Percentiles rank a stretch among this genome's conserved stretches.
phyloP scores from a whole-genome alignment of 805 yeast species.

The Barnettozyma salicaria region DNA sequence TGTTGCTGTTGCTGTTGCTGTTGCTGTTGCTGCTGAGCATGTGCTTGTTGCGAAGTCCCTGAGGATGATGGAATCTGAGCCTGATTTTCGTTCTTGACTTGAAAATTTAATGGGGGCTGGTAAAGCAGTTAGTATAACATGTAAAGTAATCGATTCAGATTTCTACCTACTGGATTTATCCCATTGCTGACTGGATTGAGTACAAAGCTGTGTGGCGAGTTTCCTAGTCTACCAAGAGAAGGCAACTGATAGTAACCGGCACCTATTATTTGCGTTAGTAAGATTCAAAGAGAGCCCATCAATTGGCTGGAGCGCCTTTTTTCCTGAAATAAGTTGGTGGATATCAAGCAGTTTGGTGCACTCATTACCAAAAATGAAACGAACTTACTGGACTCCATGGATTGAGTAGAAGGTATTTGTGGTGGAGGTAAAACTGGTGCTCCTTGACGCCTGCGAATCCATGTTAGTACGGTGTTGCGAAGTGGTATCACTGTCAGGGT shows the following conservation, averaged over 20 bases:
- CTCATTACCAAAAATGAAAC: too few relatives aligned
- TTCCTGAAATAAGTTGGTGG: too few relatives aligned
- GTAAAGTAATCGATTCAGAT: neutral
- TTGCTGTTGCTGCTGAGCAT: neutral
- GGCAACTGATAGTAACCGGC: constrained; percentile 23
- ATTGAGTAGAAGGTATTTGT: constrained; percentile 19
- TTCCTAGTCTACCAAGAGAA: constrained; percentile 18
- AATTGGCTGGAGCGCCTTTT: too few relatives aligned
- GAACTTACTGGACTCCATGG: constrained; percentile 25
- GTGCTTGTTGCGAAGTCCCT: neutral
- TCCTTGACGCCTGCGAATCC: constrained; percentile 40
- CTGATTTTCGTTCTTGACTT: constrained; percentile 5
- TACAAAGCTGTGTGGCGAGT: constrained; percentile 16
- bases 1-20: too few relatives aligned
- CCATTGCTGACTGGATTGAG: constrained; percentile 16
- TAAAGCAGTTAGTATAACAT: constrained; percentile 1
- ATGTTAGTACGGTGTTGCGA: constrained; percentile 12
- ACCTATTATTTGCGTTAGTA: constrained; percentile 15
- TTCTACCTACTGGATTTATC: constrained; percentile 13
- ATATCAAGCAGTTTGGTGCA: too few relatives aligned
- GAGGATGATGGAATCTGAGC: neutral
- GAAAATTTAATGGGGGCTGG: constrained; percentile 13
- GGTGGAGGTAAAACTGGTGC: constrained; percentile 61
- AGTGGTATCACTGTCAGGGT: neutral
- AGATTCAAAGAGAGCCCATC: neutral